Evolutionary conservation across 805 yeast species (phyloP), one percentile per base, ranked within the genome.

Genomic region (Candida glaebosa): DNA sequence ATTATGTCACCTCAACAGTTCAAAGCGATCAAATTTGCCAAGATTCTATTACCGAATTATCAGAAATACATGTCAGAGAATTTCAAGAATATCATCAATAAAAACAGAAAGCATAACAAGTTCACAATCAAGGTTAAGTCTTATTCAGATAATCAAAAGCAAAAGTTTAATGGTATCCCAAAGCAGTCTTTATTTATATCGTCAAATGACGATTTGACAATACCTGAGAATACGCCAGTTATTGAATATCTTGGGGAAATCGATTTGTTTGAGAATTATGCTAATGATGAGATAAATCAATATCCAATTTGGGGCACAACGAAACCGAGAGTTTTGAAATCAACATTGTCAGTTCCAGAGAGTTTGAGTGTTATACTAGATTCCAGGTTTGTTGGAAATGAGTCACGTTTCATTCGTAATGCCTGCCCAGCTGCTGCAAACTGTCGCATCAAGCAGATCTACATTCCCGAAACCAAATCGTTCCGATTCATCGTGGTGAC

Each of bases 351-450:
- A 8, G 18, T n/a, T 5, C 31, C n/a, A 15, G 17, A 18, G 17
- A 26, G 14, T 12, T 31, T 38, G 39, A 82, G 84, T 0, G 51
- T 89, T n/a, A 82, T 76, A 3, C 65, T 90, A 14, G 96, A 90
- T 60, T 76, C 89, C n/a, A 73, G 96, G 44, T 76, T 81, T 32
- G 72, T 79, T 3, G 98, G 97, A 0, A 86, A 87, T 50, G 71
- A 75, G 25, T 69, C 89, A 0, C 63, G 96, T 38, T 91, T 86
- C 56, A 67, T 87, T 22, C 70, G 97, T 44, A 78, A 84, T 44
- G 69, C 89, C 7, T 87, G 96, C 53, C 65, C 68, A 10, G 34
- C 48, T 1, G 61, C 75, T 8, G 88, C 96, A 5, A 89, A 88
- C 60, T 82, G 89, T 53, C 78, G 71, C 45, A 63, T 91, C 20